phyloP scores from a whole-genome alignment of 306 rosid species.

The Pachyrhizus erosus region DNA sequence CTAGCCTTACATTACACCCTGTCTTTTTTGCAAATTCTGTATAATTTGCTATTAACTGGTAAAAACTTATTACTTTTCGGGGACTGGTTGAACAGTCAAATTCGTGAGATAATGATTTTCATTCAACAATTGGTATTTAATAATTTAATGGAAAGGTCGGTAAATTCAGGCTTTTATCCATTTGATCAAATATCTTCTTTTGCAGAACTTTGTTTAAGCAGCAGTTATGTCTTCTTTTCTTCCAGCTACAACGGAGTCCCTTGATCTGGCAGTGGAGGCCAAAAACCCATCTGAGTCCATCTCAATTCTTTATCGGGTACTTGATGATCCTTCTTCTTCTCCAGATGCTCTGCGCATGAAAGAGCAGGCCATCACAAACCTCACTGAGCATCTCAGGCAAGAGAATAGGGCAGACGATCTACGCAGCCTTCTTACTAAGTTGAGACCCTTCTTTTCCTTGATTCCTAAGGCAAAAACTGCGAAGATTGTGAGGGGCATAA shows the following conservation, averaged over 20 bases:
- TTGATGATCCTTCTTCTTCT: slow-evolving; percentile 82
- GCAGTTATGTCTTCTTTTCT: slow-evolving; percentile 69
- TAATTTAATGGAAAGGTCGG: background rate
- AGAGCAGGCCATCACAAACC: slow-evolving; percentile 80
- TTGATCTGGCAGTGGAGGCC: slow-evolving; percentile 75
- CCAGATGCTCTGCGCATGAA: slow-evolving; percentile 82
- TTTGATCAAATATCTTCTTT: background rate
- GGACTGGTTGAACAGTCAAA: background rate
- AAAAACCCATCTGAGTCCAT: slow-evolving; percentile 66
- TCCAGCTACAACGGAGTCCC: slow-evolving; percentile 77
- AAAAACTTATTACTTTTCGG: background rate
- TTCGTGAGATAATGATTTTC: background rate
- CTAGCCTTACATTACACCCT: background rate
- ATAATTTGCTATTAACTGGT: background rate
- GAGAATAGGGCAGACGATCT: slow-evolving; percentile 89
- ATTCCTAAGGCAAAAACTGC: slow-evolving; percentile 95
- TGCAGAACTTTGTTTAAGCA: slow-evolving; percentile 54
- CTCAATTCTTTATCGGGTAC: slow-evolving; percentile 67
- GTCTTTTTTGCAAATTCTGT: background rate
- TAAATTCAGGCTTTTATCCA: background rate
- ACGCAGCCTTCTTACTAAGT: slow-evolving; percentile 78
- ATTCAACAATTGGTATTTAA: background rate
- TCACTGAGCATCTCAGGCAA: slow-evolving; percentile 73
- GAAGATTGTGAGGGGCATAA: slow-evolving; percentile 84
- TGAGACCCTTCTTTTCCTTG: slow-evolving; percentile 92